Base-by-base conservation (phyloP, 768 basidiomycete species). In the Phanerochaete carnosa region DNA sequence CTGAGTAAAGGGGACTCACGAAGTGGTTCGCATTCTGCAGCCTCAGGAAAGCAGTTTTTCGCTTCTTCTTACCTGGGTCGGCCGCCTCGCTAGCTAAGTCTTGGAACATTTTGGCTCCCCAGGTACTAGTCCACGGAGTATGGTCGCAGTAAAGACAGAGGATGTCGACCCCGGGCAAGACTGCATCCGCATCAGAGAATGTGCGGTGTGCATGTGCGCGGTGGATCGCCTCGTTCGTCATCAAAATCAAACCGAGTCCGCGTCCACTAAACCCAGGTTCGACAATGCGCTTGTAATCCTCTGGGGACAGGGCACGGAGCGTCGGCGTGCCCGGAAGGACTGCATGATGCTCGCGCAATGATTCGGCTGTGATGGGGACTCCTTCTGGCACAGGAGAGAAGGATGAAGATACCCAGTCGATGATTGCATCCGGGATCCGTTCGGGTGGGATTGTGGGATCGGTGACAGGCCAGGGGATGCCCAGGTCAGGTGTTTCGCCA, bases 1-100 rank as follows among this genome's bases (percentile, higher is more conserved):
- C 55, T n/a, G 26, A 23, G 33, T 1, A 23, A 13, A 25, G 4
- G 9, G 25, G 4, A 62, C 66, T 63, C 55, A 64, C 64, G 32
- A 63, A 64, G 43, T 65, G 66, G 45, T 68, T 68, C 2, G 57
- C 62, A 15, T 60, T 60, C 28, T 25, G 28, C 6, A 64, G 39
- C 19, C 45, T 53, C n/a, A 37, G 57, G 15, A 29, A 29, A 32
- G 5, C 8, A 9, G 29, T 30, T 50, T 2, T 47, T 49, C 33
- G 23, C 58, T 49, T 49, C 46, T 25, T 37, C 33, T 61, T 55
- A 7, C 50, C 32, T 29, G 29, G 55, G 23, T 45, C 37, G 19
- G 50, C 25, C 51, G 22, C 22, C 55, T 54, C 30, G 33, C 46
- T 22, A 15, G 28, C 32, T 45, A 53, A 15, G 37, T 29, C 43